These are phyloP conservation scores for Nidula microcarpa DNA, from an alignment of 768 basidiomycete species.

Conservation along the genomic window DNA sequence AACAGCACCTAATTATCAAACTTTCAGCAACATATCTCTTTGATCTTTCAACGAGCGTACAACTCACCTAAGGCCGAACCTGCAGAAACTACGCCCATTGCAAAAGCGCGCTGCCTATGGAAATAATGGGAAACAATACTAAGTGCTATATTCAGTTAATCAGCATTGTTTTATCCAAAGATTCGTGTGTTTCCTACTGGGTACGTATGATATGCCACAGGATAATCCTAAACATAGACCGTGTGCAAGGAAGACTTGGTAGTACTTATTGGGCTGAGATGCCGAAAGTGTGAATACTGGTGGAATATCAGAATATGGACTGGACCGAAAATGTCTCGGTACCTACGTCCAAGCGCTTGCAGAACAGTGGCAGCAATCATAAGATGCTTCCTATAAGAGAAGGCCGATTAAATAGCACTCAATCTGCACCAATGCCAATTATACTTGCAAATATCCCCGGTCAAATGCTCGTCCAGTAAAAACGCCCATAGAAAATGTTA, in stretches of 20 bases:
- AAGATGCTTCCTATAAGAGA: conserved; percentile 13
- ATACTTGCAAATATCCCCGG: conserved; percentile 45
- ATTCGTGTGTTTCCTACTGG: conserved; percentile 11
- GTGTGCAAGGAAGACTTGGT: conserved; percentile 47
- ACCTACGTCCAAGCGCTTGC: conserved; percentile 22
- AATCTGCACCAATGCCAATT: neutral
- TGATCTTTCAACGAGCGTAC: neutral
- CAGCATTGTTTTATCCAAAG: no score
- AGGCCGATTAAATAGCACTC: neutral
- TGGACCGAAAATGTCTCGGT: neutral
- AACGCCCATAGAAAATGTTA: conserved; percentile 44
- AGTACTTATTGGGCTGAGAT: conserved; percentile 27
- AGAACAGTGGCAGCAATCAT: conserved; percentile 15
- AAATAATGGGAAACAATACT: conserved; percentile 54
- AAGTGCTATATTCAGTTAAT: conserved; percentile 20
- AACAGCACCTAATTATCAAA: conserved; percentile 34
- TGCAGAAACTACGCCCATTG: conserved; percentile 44
- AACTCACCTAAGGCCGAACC: conserved; percentile 25
- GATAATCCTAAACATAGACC: conserved; percentile 47
- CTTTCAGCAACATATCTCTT: no score
- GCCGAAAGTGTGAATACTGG: conserved; percentile 31
- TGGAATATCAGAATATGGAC: neutral
- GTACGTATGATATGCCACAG: conserved; percentile 44
- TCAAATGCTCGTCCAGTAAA: conserved; percentile 47
- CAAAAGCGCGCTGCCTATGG: conserved; percentile 38